These are phyloP conservation scores for Tricholomella constricta DNA, from an alignment of 768 basidiomycete species.

Conservation along the genomic window DNA sequence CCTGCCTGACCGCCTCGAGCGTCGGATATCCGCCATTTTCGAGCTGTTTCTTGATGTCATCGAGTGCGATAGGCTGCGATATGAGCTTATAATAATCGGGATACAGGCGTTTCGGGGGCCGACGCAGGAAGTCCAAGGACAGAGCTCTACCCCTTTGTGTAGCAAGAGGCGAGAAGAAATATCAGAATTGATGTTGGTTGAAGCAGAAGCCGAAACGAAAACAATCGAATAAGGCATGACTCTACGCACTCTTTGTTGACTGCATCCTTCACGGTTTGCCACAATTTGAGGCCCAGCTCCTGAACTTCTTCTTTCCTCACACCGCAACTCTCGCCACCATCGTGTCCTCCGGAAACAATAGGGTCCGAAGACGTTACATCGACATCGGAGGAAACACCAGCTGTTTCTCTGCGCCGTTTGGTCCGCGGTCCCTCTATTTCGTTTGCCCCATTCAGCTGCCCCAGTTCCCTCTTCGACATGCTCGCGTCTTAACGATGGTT, in stretches of 20 bases:
- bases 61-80: constrained; percentile 79
- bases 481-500: constrained; percentile 2
- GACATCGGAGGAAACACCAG: constrained; percentile 41
- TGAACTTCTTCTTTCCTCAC: constrained; percentile 46
- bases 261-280: constrained; percentile 80
- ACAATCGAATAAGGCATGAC: constrained; percentile 47
- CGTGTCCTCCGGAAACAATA: constrained; percentile 22
- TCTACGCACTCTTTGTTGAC: constrained; percentile 86
- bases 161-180: constrained; percentile 23
- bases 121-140: constrained; percentile 65
- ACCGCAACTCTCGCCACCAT: constrained; percentile 22
- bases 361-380: constrained; percentile 40
- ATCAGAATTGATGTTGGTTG: constrained; percentile 28
- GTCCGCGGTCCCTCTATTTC: constrained; percentile 42
- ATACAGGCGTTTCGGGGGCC: constrained; percentile 71
- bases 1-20: constrained; percentile 65
- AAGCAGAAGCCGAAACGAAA: constrained; percentile 30
- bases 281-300: constrained; percentile 70
- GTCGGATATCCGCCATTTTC: constrained; percentile 60
- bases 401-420: constrained; percentile 45
- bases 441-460: constrained; percentile 32
- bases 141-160: constrained; percentile 61
- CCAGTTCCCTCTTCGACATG: constrained; percentile 46
- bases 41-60: constrained; percentile 84
- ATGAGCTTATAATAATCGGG: constrained; percentile 88